Evolutionary conservation across 1,139 yeast species (phyloP), one percentile per base, ranked within the genome.

Genomic region (Blastobotrys proliferans): DNA sequence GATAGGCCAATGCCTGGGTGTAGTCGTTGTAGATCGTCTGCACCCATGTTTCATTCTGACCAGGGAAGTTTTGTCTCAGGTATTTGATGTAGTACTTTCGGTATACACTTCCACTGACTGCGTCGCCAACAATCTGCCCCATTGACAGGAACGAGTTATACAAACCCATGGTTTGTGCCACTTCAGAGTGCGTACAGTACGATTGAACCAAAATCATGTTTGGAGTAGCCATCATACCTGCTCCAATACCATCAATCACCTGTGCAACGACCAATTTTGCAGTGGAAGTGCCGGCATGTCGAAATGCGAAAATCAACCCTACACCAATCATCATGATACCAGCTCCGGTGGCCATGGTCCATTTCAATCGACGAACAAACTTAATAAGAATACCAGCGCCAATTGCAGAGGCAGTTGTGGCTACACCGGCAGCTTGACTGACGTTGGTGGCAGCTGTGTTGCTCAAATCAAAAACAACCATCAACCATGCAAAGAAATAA

Each of bases 401-500:
- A n/a, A 77, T 48, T 11, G 82, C 74, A 24, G 84, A 81, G 39
- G 76, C 70, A 31, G 81, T 71, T 17, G 76, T 79, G 2, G 83
- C 72, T 18, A 77, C 83, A 52, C 81, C 81, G n/a, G 83, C 73
- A 54, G 75, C 76, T 43, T 81, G 63, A 1, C 78, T 72, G 3
- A 77, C 64, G 53, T 82, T 81, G 6, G 82, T 75, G 11, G 87
- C 86, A 2, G 86, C 78, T 43, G 67, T 69, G 37, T 68, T 62
- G 17, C 79, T 66, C 49, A 77, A 76, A 55, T 76, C 67, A 62
- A 41, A 42, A 3, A 35, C 81, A 74, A 4, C 81, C 79, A 34
- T 78, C 83, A 41, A 75, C 57, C 50, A 82, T 8, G 45, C 29
- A 32, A 44, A 47, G 45, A 43, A 47, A 41, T 47, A 47, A 3